Percentiles rank a stretch among this genome's conserved stretches.
Conservation (phyloP, 1,284 basidiomycete species). For the Malassezia sp. region DNA sequence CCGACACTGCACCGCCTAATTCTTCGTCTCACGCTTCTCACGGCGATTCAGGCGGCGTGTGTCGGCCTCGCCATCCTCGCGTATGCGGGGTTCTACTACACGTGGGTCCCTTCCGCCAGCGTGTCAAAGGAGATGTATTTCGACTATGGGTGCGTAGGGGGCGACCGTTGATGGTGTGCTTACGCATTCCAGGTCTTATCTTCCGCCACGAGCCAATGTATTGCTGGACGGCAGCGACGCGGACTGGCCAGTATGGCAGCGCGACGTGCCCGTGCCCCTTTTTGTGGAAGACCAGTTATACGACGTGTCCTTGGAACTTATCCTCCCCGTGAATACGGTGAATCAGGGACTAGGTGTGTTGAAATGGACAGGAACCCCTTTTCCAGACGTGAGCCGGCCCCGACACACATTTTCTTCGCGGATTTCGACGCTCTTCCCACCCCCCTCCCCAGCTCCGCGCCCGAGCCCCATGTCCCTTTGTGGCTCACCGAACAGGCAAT, state of each 20-base stretch:
- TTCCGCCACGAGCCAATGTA: slow-evolving; percentile 19
- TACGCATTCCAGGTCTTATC: too few relatives aligned
- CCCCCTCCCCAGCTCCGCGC: too few relatives aligned
- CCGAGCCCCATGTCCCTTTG: too few relatives aligned
- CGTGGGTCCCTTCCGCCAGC: slow-evolving; percentile 40
- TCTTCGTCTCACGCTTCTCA: slow-evolving; percentile 32
- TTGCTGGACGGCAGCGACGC: slow-evolving; percentile 14
- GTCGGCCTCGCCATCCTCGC: slow-evolving; percentile 31
- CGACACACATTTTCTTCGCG: too few relatives aligned
- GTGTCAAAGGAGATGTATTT: slow-evolving; percentile 34
- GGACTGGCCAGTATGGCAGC: slow-evolving; percentile 18
- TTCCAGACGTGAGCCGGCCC: too few relatives aligned
- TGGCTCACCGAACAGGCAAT: too few relatives aligned
- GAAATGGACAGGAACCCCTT: too few relatives aligned
- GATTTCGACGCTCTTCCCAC: too few relatives aligned
- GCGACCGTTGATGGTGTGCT: too few relatives aligned
- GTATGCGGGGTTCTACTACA: slow-evolving; percentile 42
- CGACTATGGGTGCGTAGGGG: slow-evolving; percentile 19
- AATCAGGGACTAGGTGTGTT: too few relatives aligned
- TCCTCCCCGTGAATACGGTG: too few relatives aligned
- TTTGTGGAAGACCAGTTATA: slow-evolving; percentile 41
- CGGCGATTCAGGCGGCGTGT: slow-evolving; percentile 28
- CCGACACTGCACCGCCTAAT: slow-evolving; percentile 39
- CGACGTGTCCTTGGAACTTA: slow-evolving; percentile 39
- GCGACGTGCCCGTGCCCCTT: slow-evolving; percentile 16